phyloP scores from a whole-genome alignment of 371 early-diverging fungal genomes.

The Antonospora locustae region DNA sequence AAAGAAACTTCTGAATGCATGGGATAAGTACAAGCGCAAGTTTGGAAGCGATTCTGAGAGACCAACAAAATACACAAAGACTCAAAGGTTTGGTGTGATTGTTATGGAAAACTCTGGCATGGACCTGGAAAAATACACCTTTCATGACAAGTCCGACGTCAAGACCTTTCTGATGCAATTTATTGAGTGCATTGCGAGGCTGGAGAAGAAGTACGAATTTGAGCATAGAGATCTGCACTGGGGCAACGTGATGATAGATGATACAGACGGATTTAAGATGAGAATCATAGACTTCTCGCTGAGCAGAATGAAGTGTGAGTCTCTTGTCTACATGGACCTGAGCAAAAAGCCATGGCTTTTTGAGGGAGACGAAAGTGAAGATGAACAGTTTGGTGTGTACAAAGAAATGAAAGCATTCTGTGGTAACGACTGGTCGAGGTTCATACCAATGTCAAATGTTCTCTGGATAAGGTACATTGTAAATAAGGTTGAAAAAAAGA shows the following conservation, averaged over 20 bases:
- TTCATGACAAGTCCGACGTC: constrained; percentile 54
- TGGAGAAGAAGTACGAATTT: constrained; percentile 58
- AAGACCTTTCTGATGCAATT: constrained; percentile 58
- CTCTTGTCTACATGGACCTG: constrained; percentile 39
- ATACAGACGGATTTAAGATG: no score
- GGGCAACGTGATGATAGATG: constrained; percentile 70
- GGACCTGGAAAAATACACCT: constrained; percentile 58
- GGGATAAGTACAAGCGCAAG: constrained; percentile 60
- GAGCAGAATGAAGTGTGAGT: constrained; percentile 15
- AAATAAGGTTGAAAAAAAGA: constrained; percentile 45
- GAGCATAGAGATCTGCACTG: constrained; percentile 74
- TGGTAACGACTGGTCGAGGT: constrained; percentile 56
- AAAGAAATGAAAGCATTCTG: constrained; percentile 59
- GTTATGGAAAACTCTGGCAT: constrained; percentile 61
- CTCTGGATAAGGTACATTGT: constrained; percentile 40
- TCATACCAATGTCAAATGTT: constrained; percentile 57
- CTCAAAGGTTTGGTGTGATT: constrained; percentile 58
- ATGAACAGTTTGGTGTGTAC: constrained; percentile 65
- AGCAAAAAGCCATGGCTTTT: constrained; percentile 58
- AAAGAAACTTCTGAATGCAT: constrained; percentile 57
- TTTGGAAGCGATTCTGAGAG: constrained; percentile 59
- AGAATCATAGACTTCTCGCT: constrained; percentile 46
- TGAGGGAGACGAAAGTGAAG: constrained; percentile 59
- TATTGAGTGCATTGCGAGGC: constrained; percentile 57
- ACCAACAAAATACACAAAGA: constrained; percentile 51